Base-by-base conservation (phyloP, 257 asterid species). In the Cynanchum wilfordii region DNA sequence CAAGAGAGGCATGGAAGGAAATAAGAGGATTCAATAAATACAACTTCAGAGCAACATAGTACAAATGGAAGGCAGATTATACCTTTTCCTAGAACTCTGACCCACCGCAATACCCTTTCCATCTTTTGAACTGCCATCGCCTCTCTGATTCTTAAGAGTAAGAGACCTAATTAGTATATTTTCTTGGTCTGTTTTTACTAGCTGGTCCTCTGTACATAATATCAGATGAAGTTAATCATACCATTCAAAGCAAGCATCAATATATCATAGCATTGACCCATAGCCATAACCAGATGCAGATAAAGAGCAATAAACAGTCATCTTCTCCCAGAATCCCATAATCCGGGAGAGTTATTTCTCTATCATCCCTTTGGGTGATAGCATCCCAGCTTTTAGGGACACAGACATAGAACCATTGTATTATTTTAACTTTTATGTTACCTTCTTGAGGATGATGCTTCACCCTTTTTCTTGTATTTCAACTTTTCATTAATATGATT, bases 121-220 rank as follows among this genome's bases (percentile, higher is more conserved):
- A 27, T 84, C 91, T 77, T 85, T 88, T 50, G 90, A 68, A 78
- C 78, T 49, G 33, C 83, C 75, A 45, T 90, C 90, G 29, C 85
- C 87, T 78, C 80, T 90, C 69, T 86, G 96, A 68, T 88, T 88
- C 82, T 86, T 83, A 72, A 89, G 87, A 79, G 77, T 84, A 68
- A 91, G 91, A 70, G 97, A 89, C 80, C 97, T 82, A 72, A 91
- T 87, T 78, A 91, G 77, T 78, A 89, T 87, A 82, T 91, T 91
- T 36, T 83, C 83, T 73, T 87, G 92, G 85, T 91, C 84, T 67
- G 97, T 91, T 77, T 82, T 86, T 77, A 92, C 88, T 73, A 83
- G 65, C 85, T 93, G 98, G 78, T 85, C 79, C 75, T 78, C 97
- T 84, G 90, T 33, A 67, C 49, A 75, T 27, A 67, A 64, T 42